Percentiles rank a stretch among this genome's conserved stretches.
phyloP scores from a whole-genome alignment of 148 eudicot species.

The Gaultheria prostrata region DNA sequence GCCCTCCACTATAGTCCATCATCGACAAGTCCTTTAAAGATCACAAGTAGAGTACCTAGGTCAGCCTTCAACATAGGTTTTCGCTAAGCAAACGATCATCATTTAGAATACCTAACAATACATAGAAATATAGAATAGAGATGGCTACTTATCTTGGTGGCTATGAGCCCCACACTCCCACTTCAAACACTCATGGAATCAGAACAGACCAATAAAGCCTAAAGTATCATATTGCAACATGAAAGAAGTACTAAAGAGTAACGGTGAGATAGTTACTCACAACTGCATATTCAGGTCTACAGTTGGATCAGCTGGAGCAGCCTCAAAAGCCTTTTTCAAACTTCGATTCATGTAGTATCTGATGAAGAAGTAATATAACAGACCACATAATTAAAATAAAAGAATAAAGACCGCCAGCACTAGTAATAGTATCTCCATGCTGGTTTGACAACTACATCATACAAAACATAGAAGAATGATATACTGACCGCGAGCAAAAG shows the following conservation, averaged over 20 bases:
- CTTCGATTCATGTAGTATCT: conserved; percentile 64
- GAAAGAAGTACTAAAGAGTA: conserved; percentile 3
- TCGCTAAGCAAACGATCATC: neutral
- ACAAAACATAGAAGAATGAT: neutral
- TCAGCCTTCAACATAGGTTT: conserved; percentile 5
- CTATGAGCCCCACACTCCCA: neutral
- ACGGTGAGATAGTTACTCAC: conserved; percentile 43
- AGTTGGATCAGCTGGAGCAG: conserved; percentile 96
- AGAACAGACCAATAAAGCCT: neutral
- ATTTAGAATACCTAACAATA: neutral
- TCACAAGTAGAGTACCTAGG: neutral
- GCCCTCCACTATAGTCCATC: neutral
- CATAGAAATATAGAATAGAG: conserved; percentile 5
- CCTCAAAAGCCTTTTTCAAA: conserved; percentile 68
- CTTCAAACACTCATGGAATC: neutral
- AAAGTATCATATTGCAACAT: neutral
- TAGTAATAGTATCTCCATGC: neutral
- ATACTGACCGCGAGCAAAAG: conserved; percentile 64
- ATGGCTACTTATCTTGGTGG: neutral
- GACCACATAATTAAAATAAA: neutral
- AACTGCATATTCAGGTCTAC: conserved; percentile 93
- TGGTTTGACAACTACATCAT: neutral
- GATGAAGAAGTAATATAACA: conserved; percentile 11
- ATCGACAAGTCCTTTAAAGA: neutral
- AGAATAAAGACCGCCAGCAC: neutral